Evolutionary conservation across 345 rosid species (phyloP), one percentile per base, ranked within the genome.

Genomic region (Noccaea bulbosa): DNA sequence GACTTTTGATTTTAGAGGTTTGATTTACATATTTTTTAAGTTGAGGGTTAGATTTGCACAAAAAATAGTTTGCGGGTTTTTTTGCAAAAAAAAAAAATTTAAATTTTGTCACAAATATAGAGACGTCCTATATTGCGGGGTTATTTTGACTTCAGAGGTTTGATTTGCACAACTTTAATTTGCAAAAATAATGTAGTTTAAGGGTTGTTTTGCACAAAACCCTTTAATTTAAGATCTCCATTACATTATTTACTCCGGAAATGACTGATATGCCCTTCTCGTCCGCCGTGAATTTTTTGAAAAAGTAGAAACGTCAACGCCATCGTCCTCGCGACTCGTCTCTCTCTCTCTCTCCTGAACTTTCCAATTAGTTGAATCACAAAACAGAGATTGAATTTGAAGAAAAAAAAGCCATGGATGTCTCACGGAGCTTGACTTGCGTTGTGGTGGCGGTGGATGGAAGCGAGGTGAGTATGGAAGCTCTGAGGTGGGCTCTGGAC

Each of bases 381-480:
- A 64, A 27, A 64, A 51, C 8, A 34, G 46, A 65, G 65, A 40
- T 33, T 10, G 27, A 5, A 60, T 16, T 51, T 17, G 45, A 56
- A 69, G 12, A 56, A 27, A 27, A 27, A 69, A 12, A 56, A 63
- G 59, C 27, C 73, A 77, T 72, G 72, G 76, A 77, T 65, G 8
- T 87, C 70, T 8, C 88, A 16, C 82, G 89, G 8, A 82, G 88
- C 53, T 73, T 91, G 54, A 82, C 79, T 30, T 78, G 84, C 76
- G 96, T 91, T 74, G 76, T 89, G 54, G 83, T 91, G 37, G 84
- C 95, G 49, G 96, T 91, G 3, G 96, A 91, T 77, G 93, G 97
- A 76, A 89, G 86, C 82, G 91, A 94, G 64, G 87, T 87, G 79
- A 91, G 99, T 83, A 89, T 94, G 95, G 76, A 79, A 77, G 90